Evolutionary conservation across 1,284 basidiomycete species (phyloP).

Genomic region (Marasmius sp.): DNA sequence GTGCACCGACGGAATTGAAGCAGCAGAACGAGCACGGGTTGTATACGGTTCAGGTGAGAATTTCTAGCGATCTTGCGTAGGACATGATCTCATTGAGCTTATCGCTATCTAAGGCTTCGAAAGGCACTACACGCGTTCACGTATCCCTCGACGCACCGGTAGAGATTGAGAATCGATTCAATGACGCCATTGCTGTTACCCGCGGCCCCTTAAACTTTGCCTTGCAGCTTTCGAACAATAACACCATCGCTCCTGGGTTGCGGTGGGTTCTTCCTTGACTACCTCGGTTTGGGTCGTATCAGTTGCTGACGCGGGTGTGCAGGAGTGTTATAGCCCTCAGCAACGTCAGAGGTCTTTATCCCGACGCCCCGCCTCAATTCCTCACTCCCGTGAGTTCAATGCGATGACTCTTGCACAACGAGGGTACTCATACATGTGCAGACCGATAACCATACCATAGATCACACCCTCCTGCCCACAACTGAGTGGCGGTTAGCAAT

Average conservation of each 20-base stretch:
- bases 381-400: slow-evolving; percentile 26
- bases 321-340: slow-evolving; percentile 35
- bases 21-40: slow-evolving; percentile 26
- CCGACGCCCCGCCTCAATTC: slow-evolving; percentile 31
- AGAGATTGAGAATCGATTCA: slow-evolving; percentile 30
- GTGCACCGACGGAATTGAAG: slow-evolving; percentile 17
- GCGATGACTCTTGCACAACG: neutral
- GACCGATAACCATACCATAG: slow-evolving; percentile 34
- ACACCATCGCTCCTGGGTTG: slow-evolving; percentile 29
- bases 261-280: slow-evolving; percentile 19
- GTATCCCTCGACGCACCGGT: slow-evolving; percentile 31
- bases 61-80: neutral
- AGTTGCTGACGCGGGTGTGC: no score
- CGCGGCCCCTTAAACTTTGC: slow-evolving; percentile 37
- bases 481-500: slow-evolving; percentile 37
- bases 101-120: slow-evolving; percentile 20
- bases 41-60: slow-evolving; percentile 26
- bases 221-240: slow-evolving; percentile 33
- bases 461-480: slow-evolving; percentile 36
- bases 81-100: neutral
- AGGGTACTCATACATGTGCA: neutral
- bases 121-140: slow-evolving; percentile 28
- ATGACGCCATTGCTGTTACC: slow-evolving; percentile 34
- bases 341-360: slow-evolving; percentile 32
- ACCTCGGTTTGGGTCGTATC: neutral